A percentile compares a stretch with the other conserved stretches of the same genome.
phyloP scores from a whole-genome alignment of 2,329 filamentous ascomycete species.

The Phoma herbarum region DNA sequence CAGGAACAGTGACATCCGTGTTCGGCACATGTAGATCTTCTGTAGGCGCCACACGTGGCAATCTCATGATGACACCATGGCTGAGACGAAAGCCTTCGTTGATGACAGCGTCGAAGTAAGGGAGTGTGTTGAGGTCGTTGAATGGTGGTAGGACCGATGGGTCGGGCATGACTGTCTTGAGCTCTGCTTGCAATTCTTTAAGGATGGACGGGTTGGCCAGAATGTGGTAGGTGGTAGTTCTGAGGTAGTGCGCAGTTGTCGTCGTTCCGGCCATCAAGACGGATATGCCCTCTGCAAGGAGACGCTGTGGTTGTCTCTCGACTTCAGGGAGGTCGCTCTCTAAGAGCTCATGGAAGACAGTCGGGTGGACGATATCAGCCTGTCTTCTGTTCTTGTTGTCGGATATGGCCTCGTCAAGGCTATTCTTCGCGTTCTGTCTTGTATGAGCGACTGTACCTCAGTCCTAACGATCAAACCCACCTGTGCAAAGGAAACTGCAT shows the following conservation, averaged over 20 bases:
- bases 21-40: constrained; percentile 22
- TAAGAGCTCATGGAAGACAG: constrained; percentile 3
- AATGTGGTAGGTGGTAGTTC: constrained; percentile 30
- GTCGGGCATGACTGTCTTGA: constrained; percentile 23
- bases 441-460: not conserved
- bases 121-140: constrained; percentile 21
- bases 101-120: constrained; percentile 34
- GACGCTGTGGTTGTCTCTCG: constrained; percentile 10
- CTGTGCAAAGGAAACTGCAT: not conserved
- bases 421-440: not conserved
- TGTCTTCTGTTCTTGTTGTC: not conserved
- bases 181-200: constrained; percentile 27
- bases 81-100: constrained; percentile 36
- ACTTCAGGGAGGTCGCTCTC: not conserved
- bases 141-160: constrained; percentile 2
- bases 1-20: constrained; percentile 23
- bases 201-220: constrained; percentile 29
- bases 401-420: not conserved
- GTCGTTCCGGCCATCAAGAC: constrained; percentile 22
- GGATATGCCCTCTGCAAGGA: constrained; percentile 20
- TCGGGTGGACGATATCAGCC: not conserved
- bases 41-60: constrained; percentile 32
- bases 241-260: constrained; percentile 24
- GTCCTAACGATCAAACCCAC: not conserved
- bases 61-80: constrained; percentile 35